A percentile compares a stretch with the other conserved stretches of the same genome.
Conservation (phyloP, 306 rosid species). For the Herpetospermum pedunculosum region DNA sequence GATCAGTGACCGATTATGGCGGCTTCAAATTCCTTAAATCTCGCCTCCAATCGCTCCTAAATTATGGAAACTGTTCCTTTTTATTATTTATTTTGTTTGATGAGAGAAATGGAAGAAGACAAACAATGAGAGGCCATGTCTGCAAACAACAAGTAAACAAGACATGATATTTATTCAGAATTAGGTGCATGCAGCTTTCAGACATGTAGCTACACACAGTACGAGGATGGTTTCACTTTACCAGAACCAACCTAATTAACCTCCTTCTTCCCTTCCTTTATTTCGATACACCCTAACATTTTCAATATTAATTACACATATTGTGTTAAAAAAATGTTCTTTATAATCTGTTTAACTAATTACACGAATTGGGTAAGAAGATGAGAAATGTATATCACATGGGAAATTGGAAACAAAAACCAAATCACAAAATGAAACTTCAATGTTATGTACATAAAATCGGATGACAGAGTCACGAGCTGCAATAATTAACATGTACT, state of each 20-base stretch:
- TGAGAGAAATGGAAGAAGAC: not conserved
- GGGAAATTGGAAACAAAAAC: not conserved
- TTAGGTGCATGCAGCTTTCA: not conserved
- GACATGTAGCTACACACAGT: not conserved
- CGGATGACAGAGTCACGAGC: too few relatives aligned
- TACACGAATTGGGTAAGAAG: not conserved
- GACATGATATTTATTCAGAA: not conserved
- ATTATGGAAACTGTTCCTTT: not conserved
- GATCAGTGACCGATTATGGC: slow-evolving; percentile 39
- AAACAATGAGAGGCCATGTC: not conserved
- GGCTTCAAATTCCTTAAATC: slow-evolving; percentile 63
- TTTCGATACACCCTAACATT: too few relatives aligned
- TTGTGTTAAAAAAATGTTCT: too few relatives aligned
- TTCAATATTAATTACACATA: not conserved
- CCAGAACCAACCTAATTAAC: not conserved
- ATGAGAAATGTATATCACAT: not conserved
- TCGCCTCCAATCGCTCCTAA: slow-evolving; percentile 79
- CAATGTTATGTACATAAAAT: not conserved
- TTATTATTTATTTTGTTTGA: not conserved
- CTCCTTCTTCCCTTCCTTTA: not conserved
- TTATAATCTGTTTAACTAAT: too few relatives aligned
- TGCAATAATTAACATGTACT: too few relatives aligned
- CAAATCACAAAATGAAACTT: not conserved
- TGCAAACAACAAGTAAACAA: not conserved
- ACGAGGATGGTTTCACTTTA: not conserved